Evolutionary conservation across 306 rosid species (phyloP), one percentile per base, ranked within the genome.

Genomic region (Prunus padus): DNA sequence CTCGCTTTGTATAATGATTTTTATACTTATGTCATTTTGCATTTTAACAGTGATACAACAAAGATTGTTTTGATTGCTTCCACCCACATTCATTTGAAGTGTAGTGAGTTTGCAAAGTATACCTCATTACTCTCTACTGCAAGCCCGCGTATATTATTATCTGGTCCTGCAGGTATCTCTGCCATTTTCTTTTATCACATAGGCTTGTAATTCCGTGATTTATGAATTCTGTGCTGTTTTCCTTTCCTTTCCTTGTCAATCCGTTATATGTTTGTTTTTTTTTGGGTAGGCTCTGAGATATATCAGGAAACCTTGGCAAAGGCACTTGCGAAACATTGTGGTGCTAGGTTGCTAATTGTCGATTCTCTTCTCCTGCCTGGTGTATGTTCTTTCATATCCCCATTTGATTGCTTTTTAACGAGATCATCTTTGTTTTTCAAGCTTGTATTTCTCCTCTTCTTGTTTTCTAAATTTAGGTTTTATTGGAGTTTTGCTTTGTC

Each of bases 241-340:
- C 33, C 59, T 62, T 69, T 71, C 30, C 4, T 72, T 65, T 77
- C 12, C 23, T 59, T 65, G 63, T 64, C 11, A 61, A 47, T 76
- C 65, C 77, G 33, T 77, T 40, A 42, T 19, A 65, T 73, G 4
- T 42, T 75, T 67, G 62, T 1, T 18, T 37, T 70, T 85, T 59
- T 89, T n/a, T n/a, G n/a, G n/a, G 73, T 78, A 96, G 99, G 99
- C 76, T 96, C 99, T 0, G 99, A 96, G 76, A 96, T 96, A 87
- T 92, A 90, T 80, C 99, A 96, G 85, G 99, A 90, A 80, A 86
- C 89, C 83, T 75, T 96, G 83, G 87, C 88, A 44, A 96, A 90
- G 89, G 97, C 98, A 74, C 99, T 96, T 47, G 92, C 99, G 4
- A 88, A 89, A 71, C 85, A 89, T 89, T 96, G 92, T 82, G 92